A percentile compares a stretch with the other conserved stretches of the same genome.
phyloP scores from a whole-genome alignment of 2,329 filamentous ascomycete species.

The Xylariaceae sp. region DNA sequence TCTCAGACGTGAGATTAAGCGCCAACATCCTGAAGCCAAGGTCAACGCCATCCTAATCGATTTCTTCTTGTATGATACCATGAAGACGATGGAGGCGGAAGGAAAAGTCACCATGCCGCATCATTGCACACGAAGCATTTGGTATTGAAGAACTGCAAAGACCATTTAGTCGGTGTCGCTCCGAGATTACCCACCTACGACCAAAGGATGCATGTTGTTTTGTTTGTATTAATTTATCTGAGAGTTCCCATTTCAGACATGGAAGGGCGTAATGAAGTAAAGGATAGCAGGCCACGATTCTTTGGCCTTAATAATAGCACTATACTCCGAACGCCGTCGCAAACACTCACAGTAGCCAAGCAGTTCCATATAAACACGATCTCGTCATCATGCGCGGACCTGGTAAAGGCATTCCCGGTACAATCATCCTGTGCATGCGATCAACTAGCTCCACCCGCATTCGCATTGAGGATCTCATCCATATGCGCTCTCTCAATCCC shows the following conservation, averaged over 20 bases:
- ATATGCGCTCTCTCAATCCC: slow-evolving; percentile 65
- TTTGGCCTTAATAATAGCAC: not conserved
- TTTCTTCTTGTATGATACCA: slow-evolving; percentile 93
- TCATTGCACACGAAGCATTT: slow-evolving; percentile 87
- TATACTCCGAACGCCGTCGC: slow-evolving; percentile 19
- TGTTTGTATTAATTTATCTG: not conserved
- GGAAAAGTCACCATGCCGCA: slow-evolving; percentile 65
- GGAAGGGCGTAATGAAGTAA: not conserved
- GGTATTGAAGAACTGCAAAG: slow-evolving; percentile 58
- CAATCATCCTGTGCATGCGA: not conserved
- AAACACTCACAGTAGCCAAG: slow-evolving; percentile 9
- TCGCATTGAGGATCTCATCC: slow-evolving; percentile 58
- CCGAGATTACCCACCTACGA: not conserved
- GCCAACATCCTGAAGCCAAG: slow-evolving; percentile 62
- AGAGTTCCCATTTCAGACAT: not conserved
- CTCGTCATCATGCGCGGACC: slow-evolving; percentile 8
- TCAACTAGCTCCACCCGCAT: slow-evolving; percentile 35
- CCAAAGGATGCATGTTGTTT: not conserved
- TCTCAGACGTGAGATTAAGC: slow-evolving; percentile 73
- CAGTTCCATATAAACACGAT: slow-evolving; percentile 8
- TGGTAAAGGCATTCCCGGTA: not conserved
- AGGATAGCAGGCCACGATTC: slow-evolving; percentile 1
- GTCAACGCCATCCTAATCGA: slow-evolving; percentile 91
- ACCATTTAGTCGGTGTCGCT: not conserved
- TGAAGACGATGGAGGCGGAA: slow-evolving; percentile 72